phyloP scores from a whole-genome alignment of 2,329 filamentous ascomycete species.

The Colletotrichum musicola region DNA sequence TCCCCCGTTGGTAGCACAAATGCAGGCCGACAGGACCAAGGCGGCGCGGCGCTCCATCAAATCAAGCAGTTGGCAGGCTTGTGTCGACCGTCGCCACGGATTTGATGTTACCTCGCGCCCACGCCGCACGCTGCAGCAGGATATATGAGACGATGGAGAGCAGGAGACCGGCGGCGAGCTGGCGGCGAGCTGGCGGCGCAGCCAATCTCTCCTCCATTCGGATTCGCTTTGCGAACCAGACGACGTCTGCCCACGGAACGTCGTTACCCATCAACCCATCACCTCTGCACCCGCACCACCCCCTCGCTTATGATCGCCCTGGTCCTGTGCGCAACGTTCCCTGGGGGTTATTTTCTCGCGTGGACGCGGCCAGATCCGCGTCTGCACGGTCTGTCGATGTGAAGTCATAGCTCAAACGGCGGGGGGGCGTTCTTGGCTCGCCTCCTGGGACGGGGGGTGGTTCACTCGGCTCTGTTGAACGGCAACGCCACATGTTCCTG shows the following conservation, averaged over 20 bases:
- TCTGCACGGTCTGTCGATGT: slow-evolving; percentile 8
- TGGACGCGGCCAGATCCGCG: slow-evolving; percentile 23
- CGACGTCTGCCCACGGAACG: neutral
- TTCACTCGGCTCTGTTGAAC: too few species aligned
- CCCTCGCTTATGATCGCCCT: slow-evolving; percentile 5
- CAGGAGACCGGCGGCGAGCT: neutral
- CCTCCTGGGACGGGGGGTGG: neutral
- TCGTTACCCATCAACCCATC: neutral
- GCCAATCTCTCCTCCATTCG: neutral
- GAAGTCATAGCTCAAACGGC: slow-evolving; percentile 8
- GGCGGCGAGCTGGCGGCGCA: neutral
- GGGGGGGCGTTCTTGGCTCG: neutral
- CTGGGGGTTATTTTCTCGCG: slow-evolving; percentile 8
- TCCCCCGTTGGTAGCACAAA: slow-evolving; percentile 1
- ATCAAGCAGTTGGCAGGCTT: neutral
- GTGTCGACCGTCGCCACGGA: neutral
- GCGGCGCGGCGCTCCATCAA: neutral
- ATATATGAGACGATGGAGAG: neutral
- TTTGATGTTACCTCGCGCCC: neutral
- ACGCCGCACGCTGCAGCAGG: neutral
- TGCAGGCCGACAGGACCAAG: neutral
- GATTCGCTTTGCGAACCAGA: neutral
- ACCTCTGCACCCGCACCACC: neutral
- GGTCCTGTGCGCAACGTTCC: neutral
- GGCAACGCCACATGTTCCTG: too few species aligned